phyloP scores from a whole-genome alignment of 2,329 filamentous ascomycete species.

The Paraphaeosphaeria sporulosa region DNA sequence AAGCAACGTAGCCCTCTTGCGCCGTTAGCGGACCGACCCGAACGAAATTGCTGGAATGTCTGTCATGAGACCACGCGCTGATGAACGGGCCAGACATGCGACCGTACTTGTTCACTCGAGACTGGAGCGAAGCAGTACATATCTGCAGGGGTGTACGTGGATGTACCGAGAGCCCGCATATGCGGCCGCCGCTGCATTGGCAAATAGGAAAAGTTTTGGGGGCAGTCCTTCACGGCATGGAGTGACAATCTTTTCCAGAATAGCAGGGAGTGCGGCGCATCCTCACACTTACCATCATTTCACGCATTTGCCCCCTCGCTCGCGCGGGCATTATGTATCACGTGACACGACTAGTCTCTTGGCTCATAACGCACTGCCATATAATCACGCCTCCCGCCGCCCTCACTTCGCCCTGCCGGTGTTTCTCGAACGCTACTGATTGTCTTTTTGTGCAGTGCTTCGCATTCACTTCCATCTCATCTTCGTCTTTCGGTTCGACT shows the following conservation, averaged over 20 bases:
- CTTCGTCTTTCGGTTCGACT: neutral
- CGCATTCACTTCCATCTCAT: neutral
- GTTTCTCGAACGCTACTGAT: neutral
- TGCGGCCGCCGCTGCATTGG: conserved; percentile 26
- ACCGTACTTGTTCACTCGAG: conserved; percentile 26
- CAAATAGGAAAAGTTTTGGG: conserved; percentile 26
- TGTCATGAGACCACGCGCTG: conserved; percentile 28
- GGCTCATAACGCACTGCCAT: neutral
- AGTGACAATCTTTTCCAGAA: neutral
- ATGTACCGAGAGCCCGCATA: conserved; percentile 30
- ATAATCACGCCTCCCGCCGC: neutral
- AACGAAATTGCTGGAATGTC: conserved; percentile 11
- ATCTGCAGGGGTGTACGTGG: conserved; percentile 45
- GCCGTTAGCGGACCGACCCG: conserved; percentile 33
- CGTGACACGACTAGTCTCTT: neutral
- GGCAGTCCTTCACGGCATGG: neutral
- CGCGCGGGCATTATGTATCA: neutral
- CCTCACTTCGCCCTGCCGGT: neutral
- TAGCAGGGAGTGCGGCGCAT: neutral
- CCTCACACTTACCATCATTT: neutral
- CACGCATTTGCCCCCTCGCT: neutral
- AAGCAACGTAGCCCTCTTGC: neutral
- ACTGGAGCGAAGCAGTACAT: conserved; percentile 21
- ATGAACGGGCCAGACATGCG: conserved; percentile 18
- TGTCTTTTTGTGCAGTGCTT: no score